These are phyloP conservation scores for Aureobasidium vineae DNA, from an alignment of 2,329 filamentous ascomycete species.

Conservation along the genomic window DNA sequence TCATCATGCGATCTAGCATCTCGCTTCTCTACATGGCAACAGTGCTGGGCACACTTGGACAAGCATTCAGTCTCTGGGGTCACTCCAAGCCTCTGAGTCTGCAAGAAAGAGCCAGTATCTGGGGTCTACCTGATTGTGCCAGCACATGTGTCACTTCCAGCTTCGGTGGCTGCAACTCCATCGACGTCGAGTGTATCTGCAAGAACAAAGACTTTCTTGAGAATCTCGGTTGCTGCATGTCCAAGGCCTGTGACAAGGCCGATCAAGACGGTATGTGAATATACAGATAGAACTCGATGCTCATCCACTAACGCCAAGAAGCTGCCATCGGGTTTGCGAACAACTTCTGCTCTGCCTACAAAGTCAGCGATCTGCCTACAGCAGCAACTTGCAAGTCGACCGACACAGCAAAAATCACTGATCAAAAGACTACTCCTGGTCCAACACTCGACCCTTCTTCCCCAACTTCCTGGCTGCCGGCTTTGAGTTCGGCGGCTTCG, in stretches of 20 bases:
- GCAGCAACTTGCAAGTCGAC: slow-evolving; percentile 40
- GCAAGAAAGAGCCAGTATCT: slow-evolving; percentile 26
- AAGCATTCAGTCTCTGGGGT: not conserved
- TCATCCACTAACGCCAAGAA: slow-evolving; percentile 29
- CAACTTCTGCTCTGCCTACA: slow-evolving; percentile 42
- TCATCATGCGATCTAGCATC: not conserved
- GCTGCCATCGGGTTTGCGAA: slow-evolving; percentile 45
- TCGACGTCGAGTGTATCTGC: slow-evolving; percentile 48
- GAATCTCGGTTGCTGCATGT: slow-evolving; percentile 45
- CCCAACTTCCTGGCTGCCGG: slow-evolving; percentile 1
- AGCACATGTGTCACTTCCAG: slow-evolving; percentile 40
- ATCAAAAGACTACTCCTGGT: not conserved
- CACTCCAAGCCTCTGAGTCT: not conserved
- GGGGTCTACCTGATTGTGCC: slow-evolving; percentile 37
- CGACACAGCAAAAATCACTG: not conserved
- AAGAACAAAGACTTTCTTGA: slow-evolving; percentile 39
- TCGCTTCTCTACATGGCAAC: not conserved
- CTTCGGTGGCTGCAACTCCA: slow-evolving; percentile 40
- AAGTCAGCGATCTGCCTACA: slow-evolving; percentile 42
- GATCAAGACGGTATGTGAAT: slow-evolving; percentile 38
- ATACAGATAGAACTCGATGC: not conserved
- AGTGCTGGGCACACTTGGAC: not conserved
- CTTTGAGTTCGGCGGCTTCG: slow-evolving; percentile 7
- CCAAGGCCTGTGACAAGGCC: slow-evolving; percentile 36
- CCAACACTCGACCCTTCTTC: slow-evolving; percentile 8